These are phyloP conservation scores for Myotisia sp. DNA, from an alignment of 2,329 filamentous ascomycete genomes.

Conservation along the genomic window DNA sequence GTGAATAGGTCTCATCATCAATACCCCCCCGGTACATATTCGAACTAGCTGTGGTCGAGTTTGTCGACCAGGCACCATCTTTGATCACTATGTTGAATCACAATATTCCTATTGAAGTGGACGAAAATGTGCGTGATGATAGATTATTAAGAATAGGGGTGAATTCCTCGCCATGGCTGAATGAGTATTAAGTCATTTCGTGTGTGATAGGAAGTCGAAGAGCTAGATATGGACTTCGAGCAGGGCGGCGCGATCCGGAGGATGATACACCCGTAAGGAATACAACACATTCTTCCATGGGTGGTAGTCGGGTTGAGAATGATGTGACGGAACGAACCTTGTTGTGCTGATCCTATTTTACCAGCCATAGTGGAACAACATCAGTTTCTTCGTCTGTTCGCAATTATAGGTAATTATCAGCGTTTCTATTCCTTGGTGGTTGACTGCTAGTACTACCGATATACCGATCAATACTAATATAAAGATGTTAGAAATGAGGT, in stretches of 20 bases:
- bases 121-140: not conserved
- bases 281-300: not conserved
- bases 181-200: no score
- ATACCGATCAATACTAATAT: not conserved
- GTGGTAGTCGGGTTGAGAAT: not conserved
- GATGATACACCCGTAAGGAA: conserved; percentile 3
- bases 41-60: no score
- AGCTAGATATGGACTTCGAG: no score
- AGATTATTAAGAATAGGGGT: no score
- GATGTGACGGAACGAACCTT: not conserved
- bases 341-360: not conserved
- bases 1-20: no score
- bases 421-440: not conserved
- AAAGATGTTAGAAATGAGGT: not conserved
- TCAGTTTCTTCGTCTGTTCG: conserved; percentile 9
- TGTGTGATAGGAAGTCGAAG: no score
- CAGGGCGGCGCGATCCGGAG: no score
- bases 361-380: conserved; percentile 5
- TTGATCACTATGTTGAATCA: not conserved
- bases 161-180: no score
- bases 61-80: not conserved
- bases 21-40: no score
- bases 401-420: conserved; percentile 9
- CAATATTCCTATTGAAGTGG: not conserved
- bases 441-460: not conserved